Percentiles rank a stretch among this genome's conserved stretches.
These are phyloP conservation scores for Candida piceae DNA, from an alignment of 805 yeast species.

Conservation along the genomic window DNA sequence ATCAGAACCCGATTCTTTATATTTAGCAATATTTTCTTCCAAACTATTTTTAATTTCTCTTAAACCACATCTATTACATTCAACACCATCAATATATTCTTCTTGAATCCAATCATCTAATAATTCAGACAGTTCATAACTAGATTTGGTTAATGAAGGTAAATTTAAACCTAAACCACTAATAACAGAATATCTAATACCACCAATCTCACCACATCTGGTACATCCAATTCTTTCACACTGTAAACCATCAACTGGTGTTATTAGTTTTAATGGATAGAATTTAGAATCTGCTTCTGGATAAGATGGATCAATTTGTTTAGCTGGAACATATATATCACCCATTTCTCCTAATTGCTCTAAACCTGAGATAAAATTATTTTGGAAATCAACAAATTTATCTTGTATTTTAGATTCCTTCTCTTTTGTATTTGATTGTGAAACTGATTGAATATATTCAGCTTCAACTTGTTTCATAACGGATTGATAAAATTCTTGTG, in stretches of 20 bases:
- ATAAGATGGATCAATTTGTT: conserved; percentile 70
- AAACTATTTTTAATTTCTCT: conserved; percentile 52
- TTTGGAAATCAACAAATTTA: conserved; percentile 22
- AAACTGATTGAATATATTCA: conserved; percentile 44
- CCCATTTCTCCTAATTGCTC: conserved; percentile 55
- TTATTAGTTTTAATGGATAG: conserved; percentile 54
- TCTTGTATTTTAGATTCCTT: conserved; percentile 23
- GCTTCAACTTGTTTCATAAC: conserved; percentile 62
- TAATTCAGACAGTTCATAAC: conserved; percentile 45
- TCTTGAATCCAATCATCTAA: conserved; percentile 66
- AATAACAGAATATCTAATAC: conserved; percentile 75
- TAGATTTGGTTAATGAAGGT: conserved; percentile 43
- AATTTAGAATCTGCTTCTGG: conserved; percentile 38
- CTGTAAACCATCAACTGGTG: conserved; percentile 88
- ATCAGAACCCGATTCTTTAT: conserved; percentile 10
- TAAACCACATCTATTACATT: conserved; percentile 90
- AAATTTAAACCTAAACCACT: conserved; percentile 70
- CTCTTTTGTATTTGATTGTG: too few species aligned
- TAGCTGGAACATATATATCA: conserved; percentile 64
- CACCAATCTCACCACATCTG: conserved; percentile 90
- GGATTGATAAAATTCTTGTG: conserved; percentile 90
- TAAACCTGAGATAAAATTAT: conserved; percentile 32
- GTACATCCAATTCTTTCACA: conserved; percentile 90
- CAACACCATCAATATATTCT: conserved; percentile 88
- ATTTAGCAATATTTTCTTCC: conserved; percentile 30